Evolutionary conservation across 331 rosid species (phyloP).

Genomic region (Malus hybrid): DNA sequence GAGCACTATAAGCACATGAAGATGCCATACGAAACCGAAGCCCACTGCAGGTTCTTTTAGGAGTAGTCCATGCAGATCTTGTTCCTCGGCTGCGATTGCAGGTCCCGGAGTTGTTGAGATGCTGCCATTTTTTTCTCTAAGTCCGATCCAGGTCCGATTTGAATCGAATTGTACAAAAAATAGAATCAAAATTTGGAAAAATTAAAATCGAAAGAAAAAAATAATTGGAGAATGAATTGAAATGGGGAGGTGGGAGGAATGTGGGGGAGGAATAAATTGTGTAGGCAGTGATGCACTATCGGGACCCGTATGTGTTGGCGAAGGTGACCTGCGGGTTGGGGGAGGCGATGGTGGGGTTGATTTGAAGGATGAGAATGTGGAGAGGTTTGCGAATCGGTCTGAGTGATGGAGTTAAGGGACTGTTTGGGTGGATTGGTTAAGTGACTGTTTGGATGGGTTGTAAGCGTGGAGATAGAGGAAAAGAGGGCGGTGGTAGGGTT

Average conservation of each 20-base stretch:
- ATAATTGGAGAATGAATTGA: background rate
- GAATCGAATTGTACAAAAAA: slow-evolving; percentile 8
- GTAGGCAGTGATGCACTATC: too few relatives aligned
- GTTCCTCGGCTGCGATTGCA: slow-evolving; percentile 79
- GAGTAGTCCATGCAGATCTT: slow-evolving; percentile 91
- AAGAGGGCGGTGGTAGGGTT: too few relatives aligned
- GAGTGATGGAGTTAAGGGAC: too few relatives aligned
- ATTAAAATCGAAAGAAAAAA: background rate
- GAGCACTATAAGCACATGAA: slow-evolving; percentile 99
- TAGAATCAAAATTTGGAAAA: background rate
- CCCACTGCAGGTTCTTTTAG: slow-evolving; percentile 97
- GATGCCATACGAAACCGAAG: slow-evolving; percentile 87
- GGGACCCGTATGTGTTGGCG: too few relatives aligned
- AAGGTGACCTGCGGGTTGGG: too few relatives aligned
- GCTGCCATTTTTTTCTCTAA: slow-evolving; percentile 62
- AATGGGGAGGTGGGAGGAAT: background rate
- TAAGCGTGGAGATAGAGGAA: too few relatives aligned
- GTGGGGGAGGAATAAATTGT: background rate
- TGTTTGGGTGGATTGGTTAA: too few relatives aligned
- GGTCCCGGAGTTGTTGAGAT: slow-evolving; percentile 84
- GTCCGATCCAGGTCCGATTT: slow-evolving; percentile 21
- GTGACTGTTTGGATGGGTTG: too few relatives aligned
- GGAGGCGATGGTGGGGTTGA: too few relatives aligned
- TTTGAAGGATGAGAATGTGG: too few relatives aligned
- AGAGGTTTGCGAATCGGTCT: too few relatives aligned